Percentiles rank a stretch among this genome's conserved stretches.
Conservation (phyloP, 176 grass and related monocot species). For the Eragrostis nindensis region DNA sequence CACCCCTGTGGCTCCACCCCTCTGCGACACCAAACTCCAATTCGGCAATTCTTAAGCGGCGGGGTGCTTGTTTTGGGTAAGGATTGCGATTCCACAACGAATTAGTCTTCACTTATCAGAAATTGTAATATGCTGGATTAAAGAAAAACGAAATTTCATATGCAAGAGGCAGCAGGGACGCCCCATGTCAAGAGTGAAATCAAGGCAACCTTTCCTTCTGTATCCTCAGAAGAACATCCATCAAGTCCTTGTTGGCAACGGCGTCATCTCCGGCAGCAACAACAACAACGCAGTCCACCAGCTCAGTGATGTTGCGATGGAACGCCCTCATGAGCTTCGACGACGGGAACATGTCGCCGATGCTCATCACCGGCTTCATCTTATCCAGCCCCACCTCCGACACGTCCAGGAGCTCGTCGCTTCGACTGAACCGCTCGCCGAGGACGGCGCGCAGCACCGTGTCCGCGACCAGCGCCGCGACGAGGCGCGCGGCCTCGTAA, state of each 20-base stretch:
- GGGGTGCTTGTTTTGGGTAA: no score
- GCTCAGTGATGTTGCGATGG: slow-evolving; percentile 38
- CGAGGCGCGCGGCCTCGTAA: no score
- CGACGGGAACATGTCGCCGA: slow-evolving; percentile 47
- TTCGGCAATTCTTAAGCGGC: no score
- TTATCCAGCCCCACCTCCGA: neutral
- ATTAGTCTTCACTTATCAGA: no score
- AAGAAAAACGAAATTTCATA: no score
- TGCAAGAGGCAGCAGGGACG: neutral
- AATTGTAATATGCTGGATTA: no score
- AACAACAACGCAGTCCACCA: slow-evolving; percentile 38
- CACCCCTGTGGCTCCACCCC: no score
- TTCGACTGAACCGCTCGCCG: slow-evolving; percentile 31
- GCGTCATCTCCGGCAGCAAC: neutral
- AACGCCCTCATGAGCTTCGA: slow-evolving; percentile 2
- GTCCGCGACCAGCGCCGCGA: slow-evolving; percentile 24
- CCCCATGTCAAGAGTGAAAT: slow-evolving; percentile 42
- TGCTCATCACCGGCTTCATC: slow-evolving; percentile 35
- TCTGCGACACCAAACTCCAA: no score
- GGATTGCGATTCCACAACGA: no score
- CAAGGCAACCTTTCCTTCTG: slow-evolving; percentile 34
- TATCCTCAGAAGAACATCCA: slow-evolving; percentile 38
- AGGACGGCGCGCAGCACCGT: slow-evolving; percentile 36
- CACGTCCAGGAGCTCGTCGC: slow-evolving; percentile 31
- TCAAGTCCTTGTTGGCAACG: neutral